Evolutionary conservation across 140 eudicot genomes (phyloP).

Genomic region (Anethum foeniculum): DNA sequence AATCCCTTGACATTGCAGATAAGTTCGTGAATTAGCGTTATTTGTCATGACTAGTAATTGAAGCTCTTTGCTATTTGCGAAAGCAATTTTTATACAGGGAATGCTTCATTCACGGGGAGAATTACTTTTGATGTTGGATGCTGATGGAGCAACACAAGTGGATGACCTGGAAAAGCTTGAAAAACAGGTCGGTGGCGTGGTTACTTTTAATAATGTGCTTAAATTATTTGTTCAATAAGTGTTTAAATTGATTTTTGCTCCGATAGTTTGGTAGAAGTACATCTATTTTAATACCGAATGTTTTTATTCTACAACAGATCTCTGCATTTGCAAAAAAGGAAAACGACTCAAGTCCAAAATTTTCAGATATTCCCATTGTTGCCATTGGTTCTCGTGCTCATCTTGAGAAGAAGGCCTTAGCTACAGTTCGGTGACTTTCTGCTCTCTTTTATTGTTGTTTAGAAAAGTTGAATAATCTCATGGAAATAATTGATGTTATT

Average conservation of each 20-base stretch:
- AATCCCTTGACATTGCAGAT: background rate
- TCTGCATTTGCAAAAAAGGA: constrained; percentile 57
- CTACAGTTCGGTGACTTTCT: constrained; percentile 52
- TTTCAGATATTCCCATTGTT: constrained; percentile 59
- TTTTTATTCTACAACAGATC: constrained; percentile 50
- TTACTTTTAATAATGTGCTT: background rate
- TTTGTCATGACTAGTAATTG: constrained; percentile 34
- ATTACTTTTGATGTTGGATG: constrained; percentile 91
- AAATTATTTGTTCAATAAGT: background rate
- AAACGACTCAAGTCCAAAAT: constrained; percentile 30
- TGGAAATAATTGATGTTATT: constrained; percentile 19
- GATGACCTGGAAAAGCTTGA: constrained; percentile 93
- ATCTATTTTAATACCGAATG: constrained; percentile 13
- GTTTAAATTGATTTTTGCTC: background rate
- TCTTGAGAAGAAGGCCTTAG: constrained; percentile 92
- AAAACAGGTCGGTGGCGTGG: constrained; percentile 53
- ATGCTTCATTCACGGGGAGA: constrained; percentile 99
- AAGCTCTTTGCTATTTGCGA: constrained; percentile 72
- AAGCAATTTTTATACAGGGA: constrained; percentile 94
- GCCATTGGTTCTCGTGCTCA: constrained; percentile 85
- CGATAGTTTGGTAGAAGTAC: background rate
- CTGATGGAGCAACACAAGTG: constrained; percentile 98
- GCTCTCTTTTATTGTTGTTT: background rate
- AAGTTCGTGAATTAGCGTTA: background rate
- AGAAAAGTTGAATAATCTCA: background rate